Evolutionary conservation across 2,329 filamentous ascomycete genomes (phyloP).

Genomic region (Colletotrichum truncatum): DNA sequence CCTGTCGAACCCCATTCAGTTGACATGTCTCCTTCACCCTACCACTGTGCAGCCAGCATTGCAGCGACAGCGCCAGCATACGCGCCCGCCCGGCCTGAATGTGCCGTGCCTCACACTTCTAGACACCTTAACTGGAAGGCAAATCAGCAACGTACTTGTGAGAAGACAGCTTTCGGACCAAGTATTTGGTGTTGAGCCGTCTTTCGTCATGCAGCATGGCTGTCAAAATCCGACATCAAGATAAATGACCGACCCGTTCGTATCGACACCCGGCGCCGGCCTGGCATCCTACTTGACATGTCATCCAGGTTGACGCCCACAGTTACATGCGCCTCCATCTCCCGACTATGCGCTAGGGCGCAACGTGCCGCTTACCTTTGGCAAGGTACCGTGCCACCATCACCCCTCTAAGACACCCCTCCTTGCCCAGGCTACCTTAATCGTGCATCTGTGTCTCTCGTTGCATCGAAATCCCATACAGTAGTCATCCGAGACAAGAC

Average conservation of each 20-base stretch:
- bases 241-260: neutral
- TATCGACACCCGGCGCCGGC: neutral
- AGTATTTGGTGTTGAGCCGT: neutral
- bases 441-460: constrained; percentile 15
- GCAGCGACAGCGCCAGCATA: neutral
- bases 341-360: constrained; percentile 19
- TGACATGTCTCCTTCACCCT: neutral
- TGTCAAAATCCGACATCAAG: neutral
- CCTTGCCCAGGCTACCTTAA: constrained; percentile 10
- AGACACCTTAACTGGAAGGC: neutral
- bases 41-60: too few species aligned
- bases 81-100: too few species aligned
- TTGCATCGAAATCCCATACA: constrained; percentile 4
- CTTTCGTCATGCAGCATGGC: neutral
- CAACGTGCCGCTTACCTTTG: constrained; percentile 24
- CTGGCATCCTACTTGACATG: neutral
- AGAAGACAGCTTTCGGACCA: too few species aligned
- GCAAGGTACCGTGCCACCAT: constrained; percentile 2
- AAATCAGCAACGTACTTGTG: too few species aligned
- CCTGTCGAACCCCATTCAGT: neutral
- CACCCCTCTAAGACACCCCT: constrained; percentile 10
- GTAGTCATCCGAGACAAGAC: constrained; percentile 11
- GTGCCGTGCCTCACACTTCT: too few species aligned
- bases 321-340: constrained; percentile 10
- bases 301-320: constrained; percentile 1